These are phyloP conservation scores for Podaxis sp. DNA, from an alignment of 768 basidiomycete genomes.

Conservation along the genomic window DNA sequence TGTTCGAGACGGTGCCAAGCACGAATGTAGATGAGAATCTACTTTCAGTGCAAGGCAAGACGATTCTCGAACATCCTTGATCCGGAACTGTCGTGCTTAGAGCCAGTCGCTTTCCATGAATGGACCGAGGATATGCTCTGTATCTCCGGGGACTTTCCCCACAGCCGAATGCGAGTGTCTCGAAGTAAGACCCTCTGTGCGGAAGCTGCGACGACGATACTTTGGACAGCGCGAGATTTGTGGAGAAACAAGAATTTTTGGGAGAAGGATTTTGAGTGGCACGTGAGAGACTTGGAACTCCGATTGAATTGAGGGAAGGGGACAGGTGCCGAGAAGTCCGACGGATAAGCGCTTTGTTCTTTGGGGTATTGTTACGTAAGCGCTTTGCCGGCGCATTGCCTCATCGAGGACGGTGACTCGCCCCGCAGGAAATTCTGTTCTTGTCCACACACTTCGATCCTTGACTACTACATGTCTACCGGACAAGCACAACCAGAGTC, in stretches of 20 bases:
- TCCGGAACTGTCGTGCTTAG: constrained; percentile 66
- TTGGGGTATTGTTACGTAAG: constrained; percentile 5
- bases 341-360: neutral
- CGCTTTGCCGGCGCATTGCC: constrained; percentile 9
- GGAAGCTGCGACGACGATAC: constrained; percentile 87
- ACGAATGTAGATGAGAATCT: constrained; percentile 19
- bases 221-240: constrained; percentile 57
- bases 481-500: constrained; percentile 27
- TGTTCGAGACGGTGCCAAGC: constrained; percentile 48
- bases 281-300: constrained; percentile 23
- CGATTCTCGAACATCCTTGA: constrained; percentile 51
- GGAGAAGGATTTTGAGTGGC: constrained; percentile 14
- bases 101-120: constrained; percentile 72
- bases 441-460: constrained; percentile 11
- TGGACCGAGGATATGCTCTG: constrained; percentile 62
- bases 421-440: constrained; percentile 3
- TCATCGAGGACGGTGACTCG: constrained; percentile 11
- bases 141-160: constrained; percentile 95
- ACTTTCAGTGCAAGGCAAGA: constrained; percentile 29
- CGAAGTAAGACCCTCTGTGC: constrained; percentile 50
- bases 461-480: constrained; percentile 16
- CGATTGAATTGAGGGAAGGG: constrained; percentile 17
- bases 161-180: constrained; percentile 59
- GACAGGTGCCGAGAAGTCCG: neutral
- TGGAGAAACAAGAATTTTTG: constrained; percentile 24